phyloP scores from a whole-genome alignment of 805 yeast genomes.

The Debaryomyces prosopidis region DNA sequence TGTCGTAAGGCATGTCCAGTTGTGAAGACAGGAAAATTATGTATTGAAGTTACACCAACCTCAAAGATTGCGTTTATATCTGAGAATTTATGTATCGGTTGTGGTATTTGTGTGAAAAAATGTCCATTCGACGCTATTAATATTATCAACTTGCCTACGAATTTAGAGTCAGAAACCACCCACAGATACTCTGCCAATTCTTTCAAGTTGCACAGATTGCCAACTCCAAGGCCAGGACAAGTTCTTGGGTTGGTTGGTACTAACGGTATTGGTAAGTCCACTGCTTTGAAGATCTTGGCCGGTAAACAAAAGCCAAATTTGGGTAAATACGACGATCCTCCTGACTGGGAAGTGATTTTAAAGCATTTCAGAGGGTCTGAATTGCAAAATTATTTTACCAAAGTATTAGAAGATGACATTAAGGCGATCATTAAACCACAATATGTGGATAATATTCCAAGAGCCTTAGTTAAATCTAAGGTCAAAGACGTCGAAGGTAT shows the following conservation, averaged over 20 bases:
- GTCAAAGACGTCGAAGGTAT: conserved; percentile 83
- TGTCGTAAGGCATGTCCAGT: conserved; percentile 97
- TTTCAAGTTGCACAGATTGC: conserved; percentile 94
- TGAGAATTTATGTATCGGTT: conserved; percentile 93
- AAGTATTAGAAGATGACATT: conserved; percentile 88
- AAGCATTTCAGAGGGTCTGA: conserved; percentile 94
- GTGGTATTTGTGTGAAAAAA: conserved; percentile 99
- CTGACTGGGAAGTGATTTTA: conserved; percentile 94
- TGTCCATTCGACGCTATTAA: conserved; percentile 98
- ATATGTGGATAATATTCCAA: conserved; percentile 95
- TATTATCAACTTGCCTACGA: conserved; percentile 95
- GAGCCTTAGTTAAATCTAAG: conserved; percentile 88
- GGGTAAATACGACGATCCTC: conserved; percentile 93
- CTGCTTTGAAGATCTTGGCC: conserved; percentile 93
- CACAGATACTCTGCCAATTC: conserved; percentile 98
- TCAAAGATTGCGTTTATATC: conserved; percentile 93
- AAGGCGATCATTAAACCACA: conserved; percentile 99
- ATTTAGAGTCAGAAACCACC: conserved; percentile 87
- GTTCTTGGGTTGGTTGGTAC: conserved; percentile 97
- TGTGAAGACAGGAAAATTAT: conserved; percentile 93
- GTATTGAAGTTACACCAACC: conserved; percentile 93
- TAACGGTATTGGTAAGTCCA: conserved; percentile 98
- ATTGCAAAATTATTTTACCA: conserved; percentile 93
- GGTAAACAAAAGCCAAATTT: conserved; percentile 97
- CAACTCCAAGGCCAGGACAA: conserved; percentile 99